Conservation (phyloP, 306 rosid species). For the Prunus mira region DNA sequence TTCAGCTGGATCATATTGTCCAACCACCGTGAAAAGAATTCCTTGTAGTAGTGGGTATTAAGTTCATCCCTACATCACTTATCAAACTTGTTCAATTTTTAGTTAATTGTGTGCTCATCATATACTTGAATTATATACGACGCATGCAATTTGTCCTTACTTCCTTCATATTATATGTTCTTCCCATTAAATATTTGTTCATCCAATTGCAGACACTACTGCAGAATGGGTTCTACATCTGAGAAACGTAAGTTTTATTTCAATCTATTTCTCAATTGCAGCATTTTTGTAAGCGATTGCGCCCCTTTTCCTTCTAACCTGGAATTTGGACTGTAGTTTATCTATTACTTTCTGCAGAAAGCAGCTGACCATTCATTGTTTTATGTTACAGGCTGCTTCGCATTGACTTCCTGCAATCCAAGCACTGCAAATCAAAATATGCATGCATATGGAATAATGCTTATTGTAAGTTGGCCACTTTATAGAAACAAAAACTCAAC, state of each 20-base stretch:
- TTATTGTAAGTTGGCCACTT: constrained; percentile 62
- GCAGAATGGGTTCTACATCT: constrained; percentile 84
- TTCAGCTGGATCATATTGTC: constrained; percentile 87
- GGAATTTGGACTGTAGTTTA: neutral
- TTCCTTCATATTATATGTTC: constrained; percentile 13
- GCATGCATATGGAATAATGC: constrained; percentile 80
- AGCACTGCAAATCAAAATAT: constrained; percentile 72
- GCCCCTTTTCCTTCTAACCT: neutral
- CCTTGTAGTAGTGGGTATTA: constrained; percentile 81
- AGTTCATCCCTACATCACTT: constrained; percentile 23
- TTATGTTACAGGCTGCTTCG: constrained; percentile 75
- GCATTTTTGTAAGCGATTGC: neutral
- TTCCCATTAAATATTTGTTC: constrained; percentile 8
- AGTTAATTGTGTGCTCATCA: neutral
- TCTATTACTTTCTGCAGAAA: neutral
- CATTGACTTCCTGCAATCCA: constrained; percentile 77
- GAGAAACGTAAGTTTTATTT: constrained; percentile 60
- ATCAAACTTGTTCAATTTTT: neutral
- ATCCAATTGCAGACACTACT: constrained; percentile 69
- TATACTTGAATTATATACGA: neutral
- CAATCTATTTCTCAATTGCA: neutral
- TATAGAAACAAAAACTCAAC: constrained; percentile 20
- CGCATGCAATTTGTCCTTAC: neutral
- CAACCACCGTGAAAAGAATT: constrained; percentile 56
- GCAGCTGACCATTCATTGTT: constrained; percentile 36